A percentile compares a stretch with the other conserved stretches of the same genome.
phyloP scores from a whole-genome alignment of 2,329 filamentous ascomycete species.

The Pseudogymnoascus sp. region DNA sequence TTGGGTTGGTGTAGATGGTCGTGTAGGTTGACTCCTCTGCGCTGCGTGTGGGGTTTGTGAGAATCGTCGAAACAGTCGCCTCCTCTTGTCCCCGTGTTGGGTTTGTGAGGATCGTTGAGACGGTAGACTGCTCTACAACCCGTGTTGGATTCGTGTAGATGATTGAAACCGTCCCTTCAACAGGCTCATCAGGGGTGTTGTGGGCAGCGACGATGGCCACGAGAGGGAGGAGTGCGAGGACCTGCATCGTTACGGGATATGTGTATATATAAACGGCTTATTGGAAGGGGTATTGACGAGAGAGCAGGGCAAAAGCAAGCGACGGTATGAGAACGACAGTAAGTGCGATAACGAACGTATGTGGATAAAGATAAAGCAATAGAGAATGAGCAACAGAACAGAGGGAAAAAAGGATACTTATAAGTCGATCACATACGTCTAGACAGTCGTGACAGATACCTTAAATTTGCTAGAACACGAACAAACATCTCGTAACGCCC shows the following conservation, averaged over 20 bases:
- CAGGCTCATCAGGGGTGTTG: neutral
- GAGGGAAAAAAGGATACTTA: neutral
- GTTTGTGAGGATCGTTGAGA: neutral
- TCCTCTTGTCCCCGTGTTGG: neutral
- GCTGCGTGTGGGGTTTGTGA: neutral
- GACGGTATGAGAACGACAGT: neutral
- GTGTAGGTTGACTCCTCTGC: neutral
- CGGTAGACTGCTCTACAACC: neutral
- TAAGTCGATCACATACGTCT: neutral
- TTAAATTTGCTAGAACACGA: slow-evolving; percentile 5
- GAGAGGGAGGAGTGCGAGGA: neutral
- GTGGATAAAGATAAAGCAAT: neutral
- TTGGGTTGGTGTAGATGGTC: neutral
- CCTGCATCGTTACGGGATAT: neutral
- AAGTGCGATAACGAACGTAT: neutral
- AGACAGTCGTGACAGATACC: neutral
- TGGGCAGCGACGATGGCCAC: neutral
- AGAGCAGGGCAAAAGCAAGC: neutral
- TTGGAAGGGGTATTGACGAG: neutral
- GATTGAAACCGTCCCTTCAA: neutral
- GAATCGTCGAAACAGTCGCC: neutral
- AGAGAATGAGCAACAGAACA: neutral
- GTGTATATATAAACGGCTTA: neutral
- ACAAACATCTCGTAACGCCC: neutral
- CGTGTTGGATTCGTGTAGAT: neutral